Conservation (phyloP, 345 rosid genomes). For the Boechera divaricarpa region DNA sequence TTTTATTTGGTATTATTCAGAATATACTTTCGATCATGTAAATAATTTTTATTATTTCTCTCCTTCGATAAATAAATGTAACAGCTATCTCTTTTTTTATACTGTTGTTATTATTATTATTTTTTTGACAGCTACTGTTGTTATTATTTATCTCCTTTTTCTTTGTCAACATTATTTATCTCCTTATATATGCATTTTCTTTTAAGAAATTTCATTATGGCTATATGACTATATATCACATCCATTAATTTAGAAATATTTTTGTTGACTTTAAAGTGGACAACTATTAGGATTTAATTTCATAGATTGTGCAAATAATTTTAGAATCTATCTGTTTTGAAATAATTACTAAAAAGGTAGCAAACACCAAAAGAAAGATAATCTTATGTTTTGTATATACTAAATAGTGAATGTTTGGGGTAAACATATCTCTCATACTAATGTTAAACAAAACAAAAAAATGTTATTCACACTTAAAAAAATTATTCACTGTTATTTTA, state of each 20-base stretch:
- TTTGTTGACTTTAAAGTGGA: constrained; percentile 3
- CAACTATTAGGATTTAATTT: background rate
- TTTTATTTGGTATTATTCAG: background rate
- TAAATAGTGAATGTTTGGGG: too few species aligned
- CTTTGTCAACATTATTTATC: background rate
- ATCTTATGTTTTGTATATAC: background rate
- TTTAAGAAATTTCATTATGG: too few species aligned
- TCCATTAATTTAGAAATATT: constrained; percentile 7
- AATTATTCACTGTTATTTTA: background rate
- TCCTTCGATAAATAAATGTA: too few species aligned
- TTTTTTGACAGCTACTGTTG: too few species aligned
- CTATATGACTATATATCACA: background rate
- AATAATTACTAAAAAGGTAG: background rate
- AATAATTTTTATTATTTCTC: background rate
- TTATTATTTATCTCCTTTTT: background rate
- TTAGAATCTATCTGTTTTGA: background rate
- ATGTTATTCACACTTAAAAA: background rate
- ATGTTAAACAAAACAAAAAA: too few species aligned
- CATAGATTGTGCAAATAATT: background rate
- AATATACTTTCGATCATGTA: background rate
- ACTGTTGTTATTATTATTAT: too few species aligned
- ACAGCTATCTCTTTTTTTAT: too few species aligned
- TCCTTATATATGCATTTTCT: background rate
- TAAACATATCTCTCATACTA: too few species aligned
- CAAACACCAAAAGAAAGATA: background rate